Evolutionary conservation across 495 filamentous ascomycete species (phyloP).

Genomic region (Penicillium paxilli): DNA sequence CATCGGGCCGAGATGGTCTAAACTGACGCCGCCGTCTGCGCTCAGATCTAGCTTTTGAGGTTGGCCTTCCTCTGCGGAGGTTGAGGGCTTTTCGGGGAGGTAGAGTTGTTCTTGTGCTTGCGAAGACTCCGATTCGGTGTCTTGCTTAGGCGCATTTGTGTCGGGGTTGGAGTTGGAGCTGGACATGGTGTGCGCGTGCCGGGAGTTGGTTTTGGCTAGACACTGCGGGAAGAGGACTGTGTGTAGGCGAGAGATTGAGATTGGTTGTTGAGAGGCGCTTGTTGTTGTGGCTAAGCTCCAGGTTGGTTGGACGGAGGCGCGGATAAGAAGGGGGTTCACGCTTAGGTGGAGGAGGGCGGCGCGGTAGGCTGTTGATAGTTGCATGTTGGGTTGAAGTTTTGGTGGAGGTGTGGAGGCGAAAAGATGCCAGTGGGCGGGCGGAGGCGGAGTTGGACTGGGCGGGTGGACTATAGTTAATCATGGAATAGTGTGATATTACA

Average conservation of each 20-base stretch:
- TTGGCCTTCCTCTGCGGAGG: constrained; percentile 10
- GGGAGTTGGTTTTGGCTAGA: constrained; percentile 4
- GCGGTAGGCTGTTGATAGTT: constrained; percentile 31
- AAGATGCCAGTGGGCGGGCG: constrained; percentile 7
- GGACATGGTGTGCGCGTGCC: constrained; percentile 23
- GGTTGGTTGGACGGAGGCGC: constrained; percentile 17
- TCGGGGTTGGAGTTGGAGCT: constrained; percentile 1
- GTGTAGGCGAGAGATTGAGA: constrained; percentile 13
- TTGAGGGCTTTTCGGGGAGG: constrained; percentile 33
- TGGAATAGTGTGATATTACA: no score
- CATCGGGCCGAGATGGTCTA: constrained; percentile 64
- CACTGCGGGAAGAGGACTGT: constrained; percentile 29
- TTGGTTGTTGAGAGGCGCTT: no score
- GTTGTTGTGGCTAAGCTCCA: not conserved
- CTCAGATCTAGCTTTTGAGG: constrained; percentile 44
- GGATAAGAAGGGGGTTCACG: constrained; percentile 20
- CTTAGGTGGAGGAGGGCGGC: constrained; percentile 31
- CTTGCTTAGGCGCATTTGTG: constrained; percentile 3
- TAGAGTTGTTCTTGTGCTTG: constrained; percentile 17
- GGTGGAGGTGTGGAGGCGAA: constrained; percentile 2
- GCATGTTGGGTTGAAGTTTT: constrained; percentile 14
- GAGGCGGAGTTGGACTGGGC: constrained; percentile 7
- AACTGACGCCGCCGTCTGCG: constrained; percentile 42
- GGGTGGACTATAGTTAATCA: no score
- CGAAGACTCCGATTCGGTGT: constrained; percentile 9